Base-by-base conservation (phyloP, 2,329 filamentous ascomycete genomes). In the Pleurostoma richardsiae region DNA sequence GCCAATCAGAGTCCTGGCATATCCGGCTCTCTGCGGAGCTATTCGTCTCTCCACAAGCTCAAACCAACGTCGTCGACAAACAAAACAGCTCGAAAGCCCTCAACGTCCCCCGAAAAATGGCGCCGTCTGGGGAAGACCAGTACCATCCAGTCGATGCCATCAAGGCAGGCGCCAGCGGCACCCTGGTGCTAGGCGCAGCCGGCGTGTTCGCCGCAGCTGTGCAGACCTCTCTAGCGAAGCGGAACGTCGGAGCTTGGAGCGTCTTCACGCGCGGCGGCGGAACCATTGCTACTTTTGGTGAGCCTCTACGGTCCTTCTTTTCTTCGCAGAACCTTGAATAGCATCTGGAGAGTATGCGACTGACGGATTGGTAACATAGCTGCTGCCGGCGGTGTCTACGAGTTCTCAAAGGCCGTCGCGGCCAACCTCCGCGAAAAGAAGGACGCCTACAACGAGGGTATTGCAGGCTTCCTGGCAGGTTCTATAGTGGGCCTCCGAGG, bases 361-460 rank as follows among this genome's bases (percentile, higher is more conserved):
- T 46, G 28, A 42, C 30, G 28, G 29, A 7, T 39, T 7, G 10
- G 30, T 39, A 6, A 39, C 36, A 45, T 57, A 91, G 88, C 83
- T 61, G 80, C 82, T 39, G 81, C 84, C 67, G 87, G 88, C 60
- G 83, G 81, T 59, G 78, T 85, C 51, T 95, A 90, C 69, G 79
- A 82, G 59, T 96, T 96, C 73, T 77, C 84, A 57, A 84, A 80
- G 58, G 79, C 78, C 57, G 86, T 88, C 43, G 77, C 86, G 41
- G 88, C 89, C 66, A 96, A 96, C 71, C 73, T 96, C 55, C 85
- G 90, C 60, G 78, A 90, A 68, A 90, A 86, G 72, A 82, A 96
- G 49, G 91, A 96, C 64, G 73, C 76, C 55, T 85, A 79, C 71
- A 94, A 91, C 67, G 73, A 83, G 47, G 79, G 82, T 39, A 73